Conservation (phyloP, 805 yeast genomes). For the Teunomyces barrocoloradensis region DNA sequence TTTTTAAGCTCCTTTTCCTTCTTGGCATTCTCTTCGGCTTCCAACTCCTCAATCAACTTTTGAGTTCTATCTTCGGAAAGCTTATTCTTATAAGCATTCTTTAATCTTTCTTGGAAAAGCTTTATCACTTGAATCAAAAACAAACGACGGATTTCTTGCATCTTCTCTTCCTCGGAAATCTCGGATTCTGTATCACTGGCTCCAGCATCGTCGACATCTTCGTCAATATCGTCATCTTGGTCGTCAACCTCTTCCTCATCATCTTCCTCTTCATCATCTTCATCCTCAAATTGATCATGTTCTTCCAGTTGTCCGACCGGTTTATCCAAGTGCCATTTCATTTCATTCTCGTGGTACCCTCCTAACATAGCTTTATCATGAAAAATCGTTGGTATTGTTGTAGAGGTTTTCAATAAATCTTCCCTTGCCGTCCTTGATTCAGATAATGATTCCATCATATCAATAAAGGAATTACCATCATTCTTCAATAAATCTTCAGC, state of each 20-base stretch:
- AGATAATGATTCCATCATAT: constrained; percentile 76
- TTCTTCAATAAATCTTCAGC: constrained; percentile 79
- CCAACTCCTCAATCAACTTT: constrained; percentile 63
- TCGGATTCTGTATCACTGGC: constrained; percentile 34
- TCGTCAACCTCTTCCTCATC: constrained; percentile 5
- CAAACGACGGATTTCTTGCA: constrained; percentile 77
- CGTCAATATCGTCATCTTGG: constrained; percentile 19
- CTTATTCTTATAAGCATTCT: constrained; percentile 74
- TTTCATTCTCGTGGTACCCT: not conserved
- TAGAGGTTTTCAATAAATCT: constrained; percentile 14
- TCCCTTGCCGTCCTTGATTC: constrained; percentile 41
- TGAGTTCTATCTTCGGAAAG: constrained; percentile 72
- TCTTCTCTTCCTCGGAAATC: constrained; percentile 54
- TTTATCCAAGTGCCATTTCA: not conserved
- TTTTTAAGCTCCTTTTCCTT: constrained; percentile 67
- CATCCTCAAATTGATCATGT: constrained; percentile 43
- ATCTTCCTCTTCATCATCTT: constrained; percentile 17
- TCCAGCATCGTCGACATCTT: constrained; percentile 44
- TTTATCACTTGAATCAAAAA: constrained; percentile 78
- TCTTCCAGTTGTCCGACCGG: constrained; percentile 36
- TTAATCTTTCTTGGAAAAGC: constrained; percentile 67
- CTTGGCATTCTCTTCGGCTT: constrained; percentile 63
- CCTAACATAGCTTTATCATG: too few relatives aligned
- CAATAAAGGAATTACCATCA: constrained; percentile 75
- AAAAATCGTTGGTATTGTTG: too few relatives aligned